A percentile compares a stretch with the other conserved stretches of the same genome.
These are phyloP conservation scores for Eucommia ulmoides DNA, from an alignment of 257 asterid species.

Conservation along the genomic window DNA sequence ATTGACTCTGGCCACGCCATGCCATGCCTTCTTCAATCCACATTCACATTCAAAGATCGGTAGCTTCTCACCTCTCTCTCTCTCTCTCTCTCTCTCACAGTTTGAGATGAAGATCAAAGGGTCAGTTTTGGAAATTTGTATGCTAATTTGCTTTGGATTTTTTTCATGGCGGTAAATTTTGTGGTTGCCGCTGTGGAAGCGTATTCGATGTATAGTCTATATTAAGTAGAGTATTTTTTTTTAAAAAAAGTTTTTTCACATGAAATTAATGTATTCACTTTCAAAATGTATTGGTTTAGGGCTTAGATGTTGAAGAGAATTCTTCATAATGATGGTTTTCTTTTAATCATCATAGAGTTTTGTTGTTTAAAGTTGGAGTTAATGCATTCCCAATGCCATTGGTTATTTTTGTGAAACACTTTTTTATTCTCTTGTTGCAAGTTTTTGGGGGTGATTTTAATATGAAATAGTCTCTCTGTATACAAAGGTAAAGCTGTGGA, in stretches of 20 bases:
- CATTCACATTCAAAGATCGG: too few relatives aligned
- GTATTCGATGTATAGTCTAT: constrained; percentile 37
- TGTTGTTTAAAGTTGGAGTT: neutral
- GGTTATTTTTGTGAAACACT: neutral
- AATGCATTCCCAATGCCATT: neutral
- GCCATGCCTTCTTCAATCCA: neutral
- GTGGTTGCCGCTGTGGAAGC: constrained; percentile 23
- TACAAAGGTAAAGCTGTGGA: too few relatives aligned
- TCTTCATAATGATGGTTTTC: constrained; percentile 12
- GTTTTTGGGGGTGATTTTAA: too few relatives aligned
- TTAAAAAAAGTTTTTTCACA: constrained; percentile 10
- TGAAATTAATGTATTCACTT: constrained; percentile 14
- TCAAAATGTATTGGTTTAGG: constrained; percentile 5
- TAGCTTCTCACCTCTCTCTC: neutral
- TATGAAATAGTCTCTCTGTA: too few relatives aligned
- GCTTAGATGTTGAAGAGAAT: constrained; percentile 1
- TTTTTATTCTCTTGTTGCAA: too few relatives aligned
- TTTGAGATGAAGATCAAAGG: constrained; percentile 8
- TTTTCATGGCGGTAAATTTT: constrained; percentile 23
- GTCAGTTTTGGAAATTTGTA: constrained; percentile 12
- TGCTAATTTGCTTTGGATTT: neutral
- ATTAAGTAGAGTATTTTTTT: neutral
- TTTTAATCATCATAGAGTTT: constrained; percentile 7
- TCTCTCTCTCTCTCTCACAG: neutral
- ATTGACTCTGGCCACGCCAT: constrained; percentile 12